Conservation (phyloP, 2,329 filamentous ascomycete genomes). For the Immersiporthe knoxdaviesiana region DNA sequence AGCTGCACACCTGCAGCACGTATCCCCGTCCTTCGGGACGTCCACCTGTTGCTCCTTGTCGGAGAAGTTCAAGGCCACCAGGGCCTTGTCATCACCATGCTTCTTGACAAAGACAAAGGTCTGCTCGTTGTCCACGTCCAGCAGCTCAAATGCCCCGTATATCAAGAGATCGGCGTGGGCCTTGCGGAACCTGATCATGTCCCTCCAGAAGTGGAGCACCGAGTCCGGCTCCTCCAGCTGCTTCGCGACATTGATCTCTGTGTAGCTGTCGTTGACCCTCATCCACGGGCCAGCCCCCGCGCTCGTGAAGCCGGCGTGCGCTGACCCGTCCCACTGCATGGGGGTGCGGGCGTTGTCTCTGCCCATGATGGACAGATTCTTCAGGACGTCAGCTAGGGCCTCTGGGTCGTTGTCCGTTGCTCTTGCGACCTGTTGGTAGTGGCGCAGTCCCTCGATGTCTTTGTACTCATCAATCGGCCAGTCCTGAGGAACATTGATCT, state of each 20-base stretch:
- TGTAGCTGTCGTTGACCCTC: slow-evolving; percentile 61
- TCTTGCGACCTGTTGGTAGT: slow-evolving; percentile 42
- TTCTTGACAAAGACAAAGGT: slow-evolving; percentile 51
- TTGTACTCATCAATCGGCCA: slow-evolving; percentile 54
- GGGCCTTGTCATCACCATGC: slow-evolving; percentile 34
- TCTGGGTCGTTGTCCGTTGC: slow-evolving; percentile 38
- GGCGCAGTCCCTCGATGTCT: slow-evolving; percentile 54
- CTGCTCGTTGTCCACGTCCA: slow-evolving; percentile 50
- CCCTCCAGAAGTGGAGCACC: slow-evolving; percentile 65
- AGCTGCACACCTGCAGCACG: slow-evolving; percentile 38
- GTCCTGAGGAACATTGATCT: slow-evolving; percentile 49
- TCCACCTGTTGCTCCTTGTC: slow-evolving; percentile 40
- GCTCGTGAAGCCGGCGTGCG: slow-evolving; percentile 65
- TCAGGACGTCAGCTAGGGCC: slow-evolving; percentile 50
- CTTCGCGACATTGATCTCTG: slow-evolving; percentile 57
- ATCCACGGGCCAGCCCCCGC: slow-evolving; percentile 57
- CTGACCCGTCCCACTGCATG: slow-evolving; percentile 64
- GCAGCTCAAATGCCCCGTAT: slow-evolving; percentile 60
- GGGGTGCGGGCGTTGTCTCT: slow-evolving; percentile 70
- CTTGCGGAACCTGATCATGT: slow-evolving; percentile 57
- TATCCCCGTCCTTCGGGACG: slow-evolving; percentile 34
- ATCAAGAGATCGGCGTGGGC: slow-evolving; percentile 61
- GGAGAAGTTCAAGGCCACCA: slow-evolving; percentile 50
- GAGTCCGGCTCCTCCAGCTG: slow-evolving; percentile 49
- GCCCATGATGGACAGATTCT: slow-evolving; percentile 60